Conservation (phyloP, 73 alveolate genomes). For the Urostyla sp. region DNA sequence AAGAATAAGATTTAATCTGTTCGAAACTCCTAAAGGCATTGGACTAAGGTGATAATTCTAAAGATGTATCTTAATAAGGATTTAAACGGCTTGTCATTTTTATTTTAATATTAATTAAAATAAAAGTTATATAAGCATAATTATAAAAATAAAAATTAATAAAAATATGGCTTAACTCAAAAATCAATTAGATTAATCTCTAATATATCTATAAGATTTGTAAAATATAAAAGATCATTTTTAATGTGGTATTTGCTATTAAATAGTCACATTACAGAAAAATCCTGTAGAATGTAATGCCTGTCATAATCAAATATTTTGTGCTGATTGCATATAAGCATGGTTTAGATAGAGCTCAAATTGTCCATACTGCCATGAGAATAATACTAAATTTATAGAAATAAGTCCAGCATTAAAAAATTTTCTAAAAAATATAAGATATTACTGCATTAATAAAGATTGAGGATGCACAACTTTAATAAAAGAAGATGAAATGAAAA, state of each 20-base stretch:
- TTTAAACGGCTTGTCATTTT: no score
- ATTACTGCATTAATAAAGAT: not conserved
- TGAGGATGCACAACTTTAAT: not conserved
- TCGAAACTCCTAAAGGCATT: no score
- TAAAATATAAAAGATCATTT: conserved; percentile 24
- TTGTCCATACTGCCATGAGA: conserved; percentile 42
- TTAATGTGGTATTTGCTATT: conserved; percentile 30
- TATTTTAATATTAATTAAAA: no score
- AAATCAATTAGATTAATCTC: no score
- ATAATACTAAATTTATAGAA: not conserved
- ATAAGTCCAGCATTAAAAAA: conserved; percentile 1
- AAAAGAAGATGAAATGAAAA: not conserved
- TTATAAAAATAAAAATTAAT: no score
- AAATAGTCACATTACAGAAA: conserved; percentile 12
- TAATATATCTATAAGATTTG: no score
- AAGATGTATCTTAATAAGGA: no score
- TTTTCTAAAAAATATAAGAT: conserved; percentile 1
- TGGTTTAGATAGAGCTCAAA: not conserved
- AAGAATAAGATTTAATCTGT: no score
- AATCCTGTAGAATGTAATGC: conserved; percentile 36
- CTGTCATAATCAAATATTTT: conserved; percentile 30
- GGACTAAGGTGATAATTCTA: no score
- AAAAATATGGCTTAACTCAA: no score
- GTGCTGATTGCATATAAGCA: conserved; percentile 8
- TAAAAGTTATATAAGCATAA: no score